A percentile compares a stretch with the other conserved stretches of the same genome.
phyloP scores from a whole-genome alignment of 495 filamentous ascomycete species.

The Pyrenopolyporus hunteri region DNA sequence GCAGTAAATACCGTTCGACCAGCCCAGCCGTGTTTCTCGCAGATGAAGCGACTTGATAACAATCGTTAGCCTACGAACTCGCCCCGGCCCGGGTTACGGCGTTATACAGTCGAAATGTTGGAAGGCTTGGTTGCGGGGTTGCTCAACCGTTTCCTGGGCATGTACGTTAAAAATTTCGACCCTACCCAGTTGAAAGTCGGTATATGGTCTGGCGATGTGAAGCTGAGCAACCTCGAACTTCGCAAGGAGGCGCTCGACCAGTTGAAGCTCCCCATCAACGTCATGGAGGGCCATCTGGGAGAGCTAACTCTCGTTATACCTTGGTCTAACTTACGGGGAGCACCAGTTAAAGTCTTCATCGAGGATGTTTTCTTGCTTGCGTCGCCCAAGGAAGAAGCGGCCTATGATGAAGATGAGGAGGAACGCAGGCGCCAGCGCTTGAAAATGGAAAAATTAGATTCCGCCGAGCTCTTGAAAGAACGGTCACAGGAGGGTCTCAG shows the following conservation, averaged over 20 bases:
- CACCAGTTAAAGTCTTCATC: constrained; percentile 91
- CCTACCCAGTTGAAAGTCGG: constrained; percentile 94
- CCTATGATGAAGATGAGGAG: constrained; percentile 93
- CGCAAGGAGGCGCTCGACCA: constrained; percentile 95
- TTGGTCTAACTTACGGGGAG: constrained; percentile 93
- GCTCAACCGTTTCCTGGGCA: constrained; percentile 97
- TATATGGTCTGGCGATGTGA: constrained; percentile 98
- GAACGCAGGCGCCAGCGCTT: constrained; percentile 77
- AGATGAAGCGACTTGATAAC: constrained; percentile 43
- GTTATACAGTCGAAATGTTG: constrained; percentile 57
- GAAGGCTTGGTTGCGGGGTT: constrained; percentile 80
- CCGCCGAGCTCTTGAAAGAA: constrained; percentile 91
- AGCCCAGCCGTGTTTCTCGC: constrained; percentile 12
- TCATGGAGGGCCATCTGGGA: constrained; percentile 92
- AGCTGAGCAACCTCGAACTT: constrained; percentile 87
- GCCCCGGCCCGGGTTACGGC: constrained; percentile 63
- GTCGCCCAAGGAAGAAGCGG: constrained; percentile 89
- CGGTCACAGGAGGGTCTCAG: constrained; percentile 90
- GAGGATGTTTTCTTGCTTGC: constrained; percentile 96
- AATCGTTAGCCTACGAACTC: constrained; percentile 36
- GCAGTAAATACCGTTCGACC: not conserved
- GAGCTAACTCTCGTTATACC: constrained; percentile 89
- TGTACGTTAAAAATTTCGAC: constrained; percentile 99
- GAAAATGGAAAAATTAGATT: constrained; percentile 97
- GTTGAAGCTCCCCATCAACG: constrained; percentile 92